Conservation (phyloP, 75 land plant species). For the Pseudotsuga menziesii region DNA sequence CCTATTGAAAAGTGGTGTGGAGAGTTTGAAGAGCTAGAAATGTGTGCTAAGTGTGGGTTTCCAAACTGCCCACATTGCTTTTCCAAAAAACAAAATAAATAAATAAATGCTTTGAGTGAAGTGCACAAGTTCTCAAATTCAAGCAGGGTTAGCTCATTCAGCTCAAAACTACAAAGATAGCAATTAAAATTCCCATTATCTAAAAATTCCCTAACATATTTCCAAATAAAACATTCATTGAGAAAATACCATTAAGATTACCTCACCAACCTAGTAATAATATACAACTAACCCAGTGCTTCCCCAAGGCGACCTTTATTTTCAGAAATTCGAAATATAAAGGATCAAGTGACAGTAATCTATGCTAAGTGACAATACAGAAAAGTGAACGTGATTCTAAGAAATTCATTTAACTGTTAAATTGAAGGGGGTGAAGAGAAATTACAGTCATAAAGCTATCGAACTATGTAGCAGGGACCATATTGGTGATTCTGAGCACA, state of each 20-base stretch:
- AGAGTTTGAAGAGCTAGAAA: too few species aligned
- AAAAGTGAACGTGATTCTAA: not conserved
- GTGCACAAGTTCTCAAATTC: not conserved
- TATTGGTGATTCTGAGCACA: constrained; percentile 64
- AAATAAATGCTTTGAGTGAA: too few species aligned
- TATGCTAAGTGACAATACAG: not conserved
- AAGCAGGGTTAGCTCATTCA: not conserved
- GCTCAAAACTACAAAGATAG: not conserved
- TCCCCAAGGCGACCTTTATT: too few species aligned
- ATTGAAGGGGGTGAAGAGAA: not conserved
- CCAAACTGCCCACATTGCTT: too few species aligned
- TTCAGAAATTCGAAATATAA: not conserved
- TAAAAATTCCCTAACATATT: not conserved
- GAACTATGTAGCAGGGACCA: constrained; percentile 71
- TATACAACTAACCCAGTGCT: not conserved
- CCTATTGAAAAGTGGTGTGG: too few species aligned
- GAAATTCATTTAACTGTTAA: too few species aligned
- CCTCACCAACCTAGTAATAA: not conserved
- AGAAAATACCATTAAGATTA: not conserved
- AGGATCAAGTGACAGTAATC: not conserved
- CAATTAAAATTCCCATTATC: not conserved
- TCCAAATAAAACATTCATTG: not conserved
- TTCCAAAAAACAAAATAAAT: too few species aligned
- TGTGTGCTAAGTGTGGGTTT: too few species aligned
- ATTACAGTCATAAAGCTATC: constrained; percentile 89